Evolutionary conservation across 805 yeast genomes (phyloP).

Genomic region (Ascoidea tarda): DNA sequence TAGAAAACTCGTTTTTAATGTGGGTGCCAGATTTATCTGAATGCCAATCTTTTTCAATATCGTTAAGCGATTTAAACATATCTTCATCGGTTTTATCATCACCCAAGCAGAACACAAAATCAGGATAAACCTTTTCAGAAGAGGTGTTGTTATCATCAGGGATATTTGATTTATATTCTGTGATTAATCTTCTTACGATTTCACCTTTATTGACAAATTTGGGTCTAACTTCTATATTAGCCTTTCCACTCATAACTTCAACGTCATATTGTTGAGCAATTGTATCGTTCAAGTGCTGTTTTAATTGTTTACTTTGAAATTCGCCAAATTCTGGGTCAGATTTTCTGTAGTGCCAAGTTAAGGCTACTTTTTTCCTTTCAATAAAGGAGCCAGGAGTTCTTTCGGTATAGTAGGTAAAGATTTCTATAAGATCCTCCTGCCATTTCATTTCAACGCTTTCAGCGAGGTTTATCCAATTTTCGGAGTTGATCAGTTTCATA

Average conservation of each 20-base stretch:
- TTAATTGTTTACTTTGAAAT: constrained; percentile 68
- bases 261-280: constrained; percentile 60
- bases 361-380: constrained; percentile 82
- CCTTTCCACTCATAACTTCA: constrained; percentile 95
- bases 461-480: constrained; percentile 74
- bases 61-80: constrained; percentile 73
- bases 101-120: constrained; percentile 80
- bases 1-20: constrained; percentile 29
- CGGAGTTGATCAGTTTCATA: constrained; percentile 44
- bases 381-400: constrained; percentile 83
- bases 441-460: constrained; percentile 83
- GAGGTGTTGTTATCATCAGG: constrained; percentile 20
- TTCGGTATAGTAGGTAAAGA: constrained; percentile 64
- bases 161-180: constrained; percentile 8
- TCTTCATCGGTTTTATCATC: constrained; percentile 97
- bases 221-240: constrained; percentile 96
- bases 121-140: constrained; percentile 43
- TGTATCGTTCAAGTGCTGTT: constrained; percentile 43
- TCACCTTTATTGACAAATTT: constrained; percentile 92
- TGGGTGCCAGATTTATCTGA: constrained; percentile 15
- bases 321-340: constrained; percentile 90
- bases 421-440: constrained; percentile 71
- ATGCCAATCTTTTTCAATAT: constrained; percentile 43
- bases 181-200: constrained; percentile 68
- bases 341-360: constrained; percentile 96